phyloP scores from a whole-genome alignment of 1,139 yeast genomes.

The Sugiyamaella neomexicana region DNA sequence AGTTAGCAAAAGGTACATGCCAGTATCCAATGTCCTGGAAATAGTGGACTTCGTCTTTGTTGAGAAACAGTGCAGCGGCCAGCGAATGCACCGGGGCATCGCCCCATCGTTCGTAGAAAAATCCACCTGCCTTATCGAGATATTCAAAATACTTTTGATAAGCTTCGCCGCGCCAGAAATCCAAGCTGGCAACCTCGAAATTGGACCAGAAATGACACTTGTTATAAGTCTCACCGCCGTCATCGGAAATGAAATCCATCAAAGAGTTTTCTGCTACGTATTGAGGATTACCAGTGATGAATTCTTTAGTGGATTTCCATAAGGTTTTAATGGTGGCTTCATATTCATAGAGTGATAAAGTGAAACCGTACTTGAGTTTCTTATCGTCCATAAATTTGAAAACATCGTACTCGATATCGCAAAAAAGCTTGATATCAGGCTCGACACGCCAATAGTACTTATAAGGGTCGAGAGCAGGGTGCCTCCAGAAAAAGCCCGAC shows the following conservation, averaged over 20 bases:
- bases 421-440: conserved; percentile 77
- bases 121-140: conserved; percentile 78
- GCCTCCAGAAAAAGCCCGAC: conserved; percentile 89
- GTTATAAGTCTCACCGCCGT: conserved; percentile 67
- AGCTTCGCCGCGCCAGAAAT: conserved; percentile 69
- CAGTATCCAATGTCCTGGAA: conserved; percentile 81
- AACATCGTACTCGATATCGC: conserved; percentile 82
- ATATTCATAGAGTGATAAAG: conserved; percentile 84
- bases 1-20: conserved; percentile 78
- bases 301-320: conserved; percentile 75
- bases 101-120: conserved; percentile 95
- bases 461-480: conserved; percentile 66
- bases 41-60: conserved; percentile 67
- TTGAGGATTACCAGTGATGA: conserved; percentile 64
- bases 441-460: conserved; percentile 97
- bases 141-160: conserved; percentile 68
- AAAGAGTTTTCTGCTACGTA: conserved; percentile 57
- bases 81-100: conserved; percentile 92
- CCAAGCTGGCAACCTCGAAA: conserved; percentile 78
- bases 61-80: conserved; percentile 68
- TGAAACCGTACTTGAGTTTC: conserved; percentile 72
- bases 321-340: conserved; percentile 74
- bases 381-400: conserved; percentile 83
- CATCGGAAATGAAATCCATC: conserved; percentile 68
- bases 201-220: conserved; percentile 92